Percentiles rank a stretch among this genome's conserved stretches.
Evolutionary conservation across 768 basidiomycete species (phyloP).

Genomic region (Boletus tomentosulus): DNA sequence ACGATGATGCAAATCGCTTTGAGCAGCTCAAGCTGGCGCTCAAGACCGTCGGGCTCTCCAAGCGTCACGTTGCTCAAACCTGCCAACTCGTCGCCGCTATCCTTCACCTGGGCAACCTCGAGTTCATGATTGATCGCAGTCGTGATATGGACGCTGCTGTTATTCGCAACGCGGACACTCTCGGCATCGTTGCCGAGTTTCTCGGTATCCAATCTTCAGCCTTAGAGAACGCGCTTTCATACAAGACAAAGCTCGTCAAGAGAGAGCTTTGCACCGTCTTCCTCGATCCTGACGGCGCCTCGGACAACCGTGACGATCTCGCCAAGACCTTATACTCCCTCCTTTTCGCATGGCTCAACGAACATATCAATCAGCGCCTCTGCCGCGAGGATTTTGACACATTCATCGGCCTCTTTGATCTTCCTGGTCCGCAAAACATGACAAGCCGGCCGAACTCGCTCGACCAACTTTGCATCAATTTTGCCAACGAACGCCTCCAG

Average conservation of each 20-base stretch:
- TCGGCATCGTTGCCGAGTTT: conserved; percentile 87
- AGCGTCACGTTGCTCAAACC: conserved; percentile 91
- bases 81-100: conserved; percentile 95
- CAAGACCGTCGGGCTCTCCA: conserved; percentile 90
- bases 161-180: conserved; percentile 77
- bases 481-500: conserved; percentile 90
- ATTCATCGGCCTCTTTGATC: conserved; percentile 91
- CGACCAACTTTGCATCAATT: conserved; percentile 96
- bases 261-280: conserved; percentile 98
- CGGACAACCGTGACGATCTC: conserved; percentile 90
- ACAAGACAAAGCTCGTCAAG: conserved; percentile 88
- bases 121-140: conserved; percentile 79
- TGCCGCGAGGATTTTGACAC: conserved; percentile 91
- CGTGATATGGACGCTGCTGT: conserved; percentile 92
- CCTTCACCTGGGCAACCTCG: conserved; percentile 92
- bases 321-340: conserved; percentile 92
- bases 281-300: conserved; percentile 90
- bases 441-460: conserved; percentile 85
- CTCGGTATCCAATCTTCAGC: conserved; percentile 72
- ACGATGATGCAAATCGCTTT: conserved; percentile 85
- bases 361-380: conserved; percentile 91
- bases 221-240: conserved; percentile 79
- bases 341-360: conserved; percentile 94
- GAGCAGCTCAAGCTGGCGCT: conserved; percentile 93
- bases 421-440: conserved; percentile 91